Evolutionary conservation across 2,329 filamentous ascomycete genomes (phyloP), one percentile per base, ranked within the genome.

Genomic region (Hansfordia pulvinata): DNA sequence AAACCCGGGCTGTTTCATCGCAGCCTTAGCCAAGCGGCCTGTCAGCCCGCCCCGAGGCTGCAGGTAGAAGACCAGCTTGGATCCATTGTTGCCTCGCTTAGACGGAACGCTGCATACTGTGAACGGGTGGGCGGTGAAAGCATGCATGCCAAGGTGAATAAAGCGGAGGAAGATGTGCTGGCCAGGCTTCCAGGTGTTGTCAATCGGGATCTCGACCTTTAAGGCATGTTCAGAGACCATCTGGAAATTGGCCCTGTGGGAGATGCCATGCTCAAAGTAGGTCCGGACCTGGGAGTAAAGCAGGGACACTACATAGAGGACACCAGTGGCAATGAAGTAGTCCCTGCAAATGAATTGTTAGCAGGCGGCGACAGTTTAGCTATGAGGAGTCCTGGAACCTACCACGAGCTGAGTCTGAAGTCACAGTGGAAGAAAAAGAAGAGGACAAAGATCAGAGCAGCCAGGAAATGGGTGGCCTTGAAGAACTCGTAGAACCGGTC

Each of bases 381-480:
- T 10, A 14, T 23, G 6, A 24, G 22, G 18, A 16, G 16, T 16
- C 15, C 25, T 8, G 16, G 10, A 17, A 32, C 39, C 19, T 39
- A 61, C 62, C 63, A 71, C 3, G 66, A 69, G 2, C 61, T 57
- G 9, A 74, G 49, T 0, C 50, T 55, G 42, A 59, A 63, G 40
- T 66, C 59, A 40, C 69, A 73, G 44, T 75, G 69, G 27, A 70
- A 53, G 46, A 75, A 74, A 44, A 75, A 64, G 39, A 70, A 68
- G 7, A 73, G 26, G 11, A 72, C 47, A 36, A 74, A 75, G 2
- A 69, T 36, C 4, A 65, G 34, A 0, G 60, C 67, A 4, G 58
- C 56, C 12, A 66, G 30, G 32, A 64, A 58, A 37, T 75, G 69
- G 0, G 62, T 60, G 4, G 53, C 54, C 36, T 74, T 74, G 60